These are phyloP conservation scores for Andrographis paniculata DNA, from an alignment of 305 asterid genomes.

Conservation along the genomic window DNA sequence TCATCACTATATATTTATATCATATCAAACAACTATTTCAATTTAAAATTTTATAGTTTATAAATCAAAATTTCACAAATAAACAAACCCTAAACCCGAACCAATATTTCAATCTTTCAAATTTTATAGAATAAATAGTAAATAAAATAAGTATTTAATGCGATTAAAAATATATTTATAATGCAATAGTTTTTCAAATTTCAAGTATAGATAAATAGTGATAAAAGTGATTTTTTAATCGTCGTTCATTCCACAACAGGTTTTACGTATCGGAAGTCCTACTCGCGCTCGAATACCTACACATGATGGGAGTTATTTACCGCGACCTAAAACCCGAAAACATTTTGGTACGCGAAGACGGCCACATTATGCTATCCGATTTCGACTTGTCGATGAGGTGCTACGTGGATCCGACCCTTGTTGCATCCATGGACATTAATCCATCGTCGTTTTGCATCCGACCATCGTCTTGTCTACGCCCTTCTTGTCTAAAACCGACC, in stretches of 20 bases:
- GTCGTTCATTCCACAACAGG: slow-evolving; percentile 22
- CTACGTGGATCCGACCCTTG: slow-evolving; percentile 65
- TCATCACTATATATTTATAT: too few species aligned
- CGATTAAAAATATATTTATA: too few species aligned
- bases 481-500: too few species aligned
- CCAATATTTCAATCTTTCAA: too few species aligned
- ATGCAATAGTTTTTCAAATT: too few species aligned
- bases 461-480: slow-evolving; percentile 27
- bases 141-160: too few species aligned
- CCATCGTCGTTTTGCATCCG: slow-evolving; percentile 60
- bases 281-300: slow-evolving; percentile 83
- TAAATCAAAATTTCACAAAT: too few species aligned
- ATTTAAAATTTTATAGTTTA: too few species aligned
- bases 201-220: too few species aligned
- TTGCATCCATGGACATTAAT: slow-evolving; percentile 33
- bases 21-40: too few species aligned
- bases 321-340: slow-evolving; percentile 90
- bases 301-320: slow-evolving; percentile 94
- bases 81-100: too few species aligned
- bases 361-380: slow-evolving; percentile 90
- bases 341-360: slow-evolving; percentile 83
- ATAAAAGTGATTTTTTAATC: not conserved
- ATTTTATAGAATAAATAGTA: too few species aligned
- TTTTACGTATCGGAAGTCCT: slow-evolving; percentile 88
- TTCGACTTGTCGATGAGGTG: slow-evolving; percentile 80